Evolutionary conservation across 1,284 basidiomycete species (phyloP).

Genomic region (Tranzscheliella williamsii): DNA sequence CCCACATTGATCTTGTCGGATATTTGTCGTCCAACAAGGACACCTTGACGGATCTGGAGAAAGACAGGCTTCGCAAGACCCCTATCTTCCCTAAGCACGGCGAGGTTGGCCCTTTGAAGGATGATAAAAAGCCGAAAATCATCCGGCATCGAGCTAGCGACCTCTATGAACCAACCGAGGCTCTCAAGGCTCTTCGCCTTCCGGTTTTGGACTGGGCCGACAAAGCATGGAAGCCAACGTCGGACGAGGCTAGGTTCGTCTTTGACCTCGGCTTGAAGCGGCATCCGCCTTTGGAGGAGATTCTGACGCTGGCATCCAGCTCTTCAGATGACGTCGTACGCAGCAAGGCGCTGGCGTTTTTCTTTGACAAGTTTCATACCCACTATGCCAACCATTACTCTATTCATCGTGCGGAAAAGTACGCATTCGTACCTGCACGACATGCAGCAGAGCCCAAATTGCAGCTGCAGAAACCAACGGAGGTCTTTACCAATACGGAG

Average conservation of each 20-base stretch:
- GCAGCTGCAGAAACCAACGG: slow-evolving; percentile 71
- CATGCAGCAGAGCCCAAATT: slow-evolving; percentile 63
- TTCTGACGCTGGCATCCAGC: slow-evolving; percentile 60
- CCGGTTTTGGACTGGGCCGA: slow-evolving; percentile 87
- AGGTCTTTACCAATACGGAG: slow-evolving; percentile 75
- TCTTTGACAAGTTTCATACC: slow-evolving; percentile 47
- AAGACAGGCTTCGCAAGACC: slow-evolving; percentile 75
- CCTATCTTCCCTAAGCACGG: slow-evolving; percentile 74
- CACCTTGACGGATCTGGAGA: slow-evolving; percentile 71
- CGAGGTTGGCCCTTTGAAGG: slow-evolving; percentile 44
- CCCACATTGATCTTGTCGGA: slow-evolving; percentile 61
- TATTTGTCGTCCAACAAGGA: slow-evolving; percentile 79
- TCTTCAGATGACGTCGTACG: slow-evolving; percentile 18
- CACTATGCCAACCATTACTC: slow-evolving; percentile 46
- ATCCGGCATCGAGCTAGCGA: slow-evolving; percentile 51
- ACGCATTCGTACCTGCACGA: slow-evolving; percentile 73
- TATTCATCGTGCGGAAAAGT: slow-evolving; percentile 34
- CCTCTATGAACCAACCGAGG: slow-evolving; percentile 77
- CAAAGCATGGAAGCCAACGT: slow-evolving; percentile 52
- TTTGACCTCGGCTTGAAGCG: slow-evolving; percentile 77
- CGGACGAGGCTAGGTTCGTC: slow-evolving; percentile 74
- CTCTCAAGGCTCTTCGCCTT: slow-evolving; percentile 74
- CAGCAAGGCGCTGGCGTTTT: slow-evolving; percentile 47
- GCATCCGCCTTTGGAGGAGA: slow-evolving; percentile 71
- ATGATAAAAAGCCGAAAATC: slow-evolving; percentile 44